phyloP scores from a whole-genome alignment of 169 alveolate genomes.

The Plasmodium berghei region DNA sequence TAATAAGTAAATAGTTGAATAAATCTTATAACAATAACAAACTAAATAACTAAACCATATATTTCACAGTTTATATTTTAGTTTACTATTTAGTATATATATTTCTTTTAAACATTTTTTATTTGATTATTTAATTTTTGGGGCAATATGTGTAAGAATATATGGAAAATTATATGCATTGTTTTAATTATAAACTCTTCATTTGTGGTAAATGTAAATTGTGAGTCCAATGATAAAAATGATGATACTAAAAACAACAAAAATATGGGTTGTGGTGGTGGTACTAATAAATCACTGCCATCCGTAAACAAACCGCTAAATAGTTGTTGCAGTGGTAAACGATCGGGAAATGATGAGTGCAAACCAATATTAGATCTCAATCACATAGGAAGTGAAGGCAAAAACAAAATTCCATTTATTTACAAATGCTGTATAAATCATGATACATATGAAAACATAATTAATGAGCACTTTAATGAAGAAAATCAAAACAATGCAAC shows the following conservation, averaged over 20 bases:
- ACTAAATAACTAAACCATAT: no score
- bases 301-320: not conserved
- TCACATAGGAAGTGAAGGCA: slow-evolving; percentile 7
- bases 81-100: no score
- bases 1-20: no score
- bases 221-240: not conserved
- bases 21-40: no score
- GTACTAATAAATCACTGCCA: not conserved
- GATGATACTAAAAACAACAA: not conserved
- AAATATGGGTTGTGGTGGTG: not conserved
- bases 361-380: slow-evolving; percentile 12
- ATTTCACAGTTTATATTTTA: no score
- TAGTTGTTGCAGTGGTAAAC: not conserved
- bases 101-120: no score
- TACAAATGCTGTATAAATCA: slow-evolving; percentile 40
- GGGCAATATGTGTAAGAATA: slow-evolving; percentile 19
- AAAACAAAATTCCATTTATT: slow-evolving; percentile 35
- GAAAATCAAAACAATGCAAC: slow-evolving; percentile 7
- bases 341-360: not conserved
- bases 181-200: slow-evolving; percentile 21
- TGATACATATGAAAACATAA: slow-evolving; percentile 25
- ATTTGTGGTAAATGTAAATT: not conserved
- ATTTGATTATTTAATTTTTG: no score
- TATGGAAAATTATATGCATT: slow-evolving; percentile 18
- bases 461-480: slow-evolving; percentile 7